A percentile compares a stretch with the other conserved stretches of the same genome.
Evolutionary conservation across 129 eudicot genomes (phyloP).

Genomic region (Apium graveolens): DNA sequence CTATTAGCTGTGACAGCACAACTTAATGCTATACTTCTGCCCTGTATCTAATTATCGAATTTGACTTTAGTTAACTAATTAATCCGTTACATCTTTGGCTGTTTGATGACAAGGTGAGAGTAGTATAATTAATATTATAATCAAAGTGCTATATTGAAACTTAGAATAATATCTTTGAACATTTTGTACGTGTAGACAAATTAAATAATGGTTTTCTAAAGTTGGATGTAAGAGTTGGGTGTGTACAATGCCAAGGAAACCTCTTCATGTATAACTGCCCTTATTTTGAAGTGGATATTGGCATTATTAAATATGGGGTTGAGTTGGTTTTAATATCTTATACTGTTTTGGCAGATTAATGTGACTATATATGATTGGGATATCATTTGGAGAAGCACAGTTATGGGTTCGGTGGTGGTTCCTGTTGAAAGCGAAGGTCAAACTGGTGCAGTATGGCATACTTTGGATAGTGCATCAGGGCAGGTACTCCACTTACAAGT

Average conservation of each 20-base stretch:
- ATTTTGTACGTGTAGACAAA: background rate
- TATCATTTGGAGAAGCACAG: slow-evolving; percentile 95
- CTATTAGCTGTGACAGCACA: background rate
- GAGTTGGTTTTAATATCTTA: slow-evolving; percentile 1
- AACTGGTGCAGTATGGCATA: slow-evolving; percentile 81
- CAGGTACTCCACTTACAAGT: too few species aligned
- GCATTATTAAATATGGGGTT: slow-evolving; percentile 3
- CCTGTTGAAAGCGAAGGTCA: slow-evolving; percentile 75
- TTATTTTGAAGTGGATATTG: background rate
- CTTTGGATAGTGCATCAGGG: slow-evolving; percentile 77
- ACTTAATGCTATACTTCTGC: background rate
- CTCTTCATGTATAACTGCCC: background rate
- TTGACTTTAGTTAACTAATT: background rate
- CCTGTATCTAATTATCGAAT: background rate
- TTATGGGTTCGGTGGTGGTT: slow-evolving; percentile 86
- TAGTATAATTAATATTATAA: background rate
- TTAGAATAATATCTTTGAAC: background rate
- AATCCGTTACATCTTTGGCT: background rate
- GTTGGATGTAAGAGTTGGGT: background rate
- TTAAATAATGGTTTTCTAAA: background rate
- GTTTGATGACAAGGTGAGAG: background rate
- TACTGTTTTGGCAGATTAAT: slow-evolving; percentile 78
- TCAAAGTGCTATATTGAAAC: background rate
- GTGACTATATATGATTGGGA: slow-evolving; percentile 99
- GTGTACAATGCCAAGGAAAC: background rate